Evolutionary conservation across 345 rosid species (phyloP), one percentile per base, ranked within the genome.

Genomic region (Salix suchowensis): DNA sequence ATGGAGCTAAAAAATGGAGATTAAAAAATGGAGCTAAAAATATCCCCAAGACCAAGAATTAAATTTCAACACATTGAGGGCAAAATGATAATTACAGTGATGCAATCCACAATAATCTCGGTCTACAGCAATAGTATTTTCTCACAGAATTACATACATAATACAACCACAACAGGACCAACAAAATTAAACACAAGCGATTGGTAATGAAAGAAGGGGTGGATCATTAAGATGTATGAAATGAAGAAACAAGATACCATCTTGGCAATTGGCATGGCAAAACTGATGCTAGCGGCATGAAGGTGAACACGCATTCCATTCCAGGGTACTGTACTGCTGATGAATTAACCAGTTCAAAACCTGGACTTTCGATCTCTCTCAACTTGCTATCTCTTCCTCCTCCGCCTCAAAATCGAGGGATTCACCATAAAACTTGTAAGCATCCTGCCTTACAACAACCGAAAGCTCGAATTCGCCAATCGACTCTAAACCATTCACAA

Each of bases 401-500:
- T 82, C 92, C 21, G 77, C 77, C 13, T 79, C 58, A 71, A 93
- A 89, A 28, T 85, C 91, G 36, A 91, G 78, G 21, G 86, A 84
- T 72, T 87, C 89, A 32, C 93, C 93, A 36, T 86, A 94, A 79
- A 65, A 83, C 76, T 78, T 87, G 21, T 72, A 72, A 65, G 95
- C 98, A 77, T 90, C 94, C 82, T 75, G 82, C 80, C 90, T 87
- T 37, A 89, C 76, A 24, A 74, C n/a, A 52, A 81, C 85, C 6
- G 89, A 87, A 74, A 77, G 68, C 24, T 42, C 80, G 61, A 73
- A 82, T 81, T 91, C 85, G 0, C 89, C 90, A 26, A 74, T 76
- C 21, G 83, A 85, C 76, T 88, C 97, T 54, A 93, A 80, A 75
- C 97, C 92, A 18, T 80, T 82, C 13, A 91, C 82, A 50, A 93